These are phyloP conservation scores for Salix viminalis DNA, from an alignment of 345 rosid species.

Conservation along the genomic window DNA sequence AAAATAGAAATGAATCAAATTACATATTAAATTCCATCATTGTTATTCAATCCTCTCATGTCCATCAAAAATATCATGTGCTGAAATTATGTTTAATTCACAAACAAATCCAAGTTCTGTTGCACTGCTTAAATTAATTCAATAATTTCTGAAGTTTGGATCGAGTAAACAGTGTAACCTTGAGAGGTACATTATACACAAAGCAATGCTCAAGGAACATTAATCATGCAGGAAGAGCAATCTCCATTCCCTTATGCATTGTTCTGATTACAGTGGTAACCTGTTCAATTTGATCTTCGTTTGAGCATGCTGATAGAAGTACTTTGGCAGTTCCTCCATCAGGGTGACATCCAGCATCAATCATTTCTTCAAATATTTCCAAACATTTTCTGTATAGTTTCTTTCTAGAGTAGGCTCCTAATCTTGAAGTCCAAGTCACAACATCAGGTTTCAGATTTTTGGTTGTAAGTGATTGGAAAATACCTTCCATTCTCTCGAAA, in stretches of 20 bases:
- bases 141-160: too few species aligned
- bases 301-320: constrained; percentile 72
- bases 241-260: constrained; percentile 54
- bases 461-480: constrained; percentile 41
- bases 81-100: too few species aligned
- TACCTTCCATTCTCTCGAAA: constrained; percentile 58
- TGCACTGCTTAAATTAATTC: too few species aligned
- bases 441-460: constrained; percentile 57
- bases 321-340: constrained; percentile 90
- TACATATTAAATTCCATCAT: too few species aligned
- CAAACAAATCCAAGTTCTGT: too few species aligned
- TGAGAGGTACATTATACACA: too few species aligned
- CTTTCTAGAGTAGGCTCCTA: constrained; percentile 78
- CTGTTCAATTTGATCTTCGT: constrained; percentile 71
- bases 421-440: constrained; percentile 88
- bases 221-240: constrained; percentile 33
- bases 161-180: too few species aligned
- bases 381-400: constrained; percentile 63
- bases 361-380: constrained; percentile 84
- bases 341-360: constrained; percentile 75
- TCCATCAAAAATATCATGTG: too few species aligned
- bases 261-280: constrained; percentile 70
- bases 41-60: too few species aligned
- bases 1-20: too few species aligned
- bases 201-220: neutral